A percentile compares a stretch with the other conserved stretches of the same genome.
Conservation (phyloP, 257 asterid species). For the Capsicum pubescens region DNA sequence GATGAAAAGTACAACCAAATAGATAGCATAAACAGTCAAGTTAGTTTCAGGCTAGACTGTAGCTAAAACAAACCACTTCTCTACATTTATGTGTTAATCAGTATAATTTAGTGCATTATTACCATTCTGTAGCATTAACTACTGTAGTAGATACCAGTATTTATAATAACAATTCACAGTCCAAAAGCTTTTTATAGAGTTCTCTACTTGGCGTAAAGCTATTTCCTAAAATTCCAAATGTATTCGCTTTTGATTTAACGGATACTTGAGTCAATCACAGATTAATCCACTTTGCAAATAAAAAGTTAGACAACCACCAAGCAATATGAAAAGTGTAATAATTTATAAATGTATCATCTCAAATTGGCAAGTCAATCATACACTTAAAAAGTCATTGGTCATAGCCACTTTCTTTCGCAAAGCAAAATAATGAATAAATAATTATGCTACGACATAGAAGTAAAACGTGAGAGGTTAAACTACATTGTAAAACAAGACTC, state of each 20-base stretch:
- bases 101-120: background rate
- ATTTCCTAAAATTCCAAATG: background rate
- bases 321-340: background rate
- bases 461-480: background rate
- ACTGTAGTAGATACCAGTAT: background rate
- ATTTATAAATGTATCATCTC: background rate
- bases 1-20: conserved; percentile 10
- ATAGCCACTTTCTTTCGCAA: background rate
- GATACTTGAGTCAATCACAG: background rate
- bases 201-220: background rate
- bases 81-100: background rate
- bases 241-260: background rate
- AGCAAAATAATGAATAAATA: background rate
- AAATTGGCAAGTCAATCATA: conserved; percentile 1
- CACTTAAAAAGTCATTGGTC: background rate
- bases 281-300: background rate
- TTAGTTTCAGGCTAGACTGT: background rate
- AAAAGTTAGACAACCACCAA: background rate
- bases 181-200: background rate
- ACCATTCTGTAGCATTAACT: background rate
- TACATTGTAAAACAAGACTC: background rate
- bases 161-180: background rate
- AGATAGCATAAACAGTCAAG: background rate
- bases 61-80: background rate
- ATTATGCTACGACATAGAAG: no score